These are phyloP conservation scores for Rhynchospora breviuscula DNA, from an alignment of 176 grass and related monocot species.

Conservation along the genomic window DNA sequence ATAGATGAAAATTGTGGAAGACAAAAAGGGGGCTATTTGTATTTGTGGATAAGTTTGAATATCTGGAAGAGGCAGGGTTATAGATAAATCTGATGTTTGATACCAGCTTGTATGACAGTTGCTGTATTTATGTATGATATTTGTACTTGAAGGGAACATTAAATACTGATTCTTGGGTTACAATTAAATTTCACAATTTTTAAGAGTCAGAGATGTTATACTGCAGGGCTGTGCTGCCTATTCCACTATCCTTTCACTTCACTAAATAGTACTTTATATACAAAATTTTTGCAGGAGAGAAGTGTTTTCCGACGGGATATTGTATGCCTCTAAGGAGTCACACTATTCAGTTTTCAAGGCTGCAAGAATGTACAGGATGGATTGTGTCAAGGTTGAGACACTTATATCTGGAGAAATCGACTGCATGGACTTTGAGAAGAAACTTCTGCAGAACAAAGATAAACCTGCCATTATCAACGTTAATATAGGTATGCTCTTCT, in stretches of 20 bases:
- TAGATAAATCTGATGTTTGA: not conserved
- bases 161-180: not conserved
- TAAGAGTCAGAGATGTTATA: too few species aligned
- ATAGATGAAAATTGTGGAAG: not conserved
- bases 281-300: slow-evolving; percentile 54
- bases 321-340: slow-evolving; percentile 68
- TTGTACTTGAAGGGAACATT: not conserved
- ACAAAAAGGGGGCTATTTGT: not conserved
- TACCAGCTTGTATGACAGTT: not conserved
- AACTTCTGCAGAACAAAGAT: slow-evolving; percentile 51
- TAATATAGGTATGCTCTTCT: slow-evolving; percentile 46
- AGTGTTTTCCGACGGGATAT: slow-evolving; percentile 60
- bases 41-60: not conserved
- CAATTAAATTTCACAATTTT: not conserved
- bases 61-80: not conserved
- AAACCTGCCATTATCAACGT: slow-evolving; percentile 86
- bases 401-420: slow-evolving; percentile 77
- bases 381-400: slow-evolving; percentile 71
- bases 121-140: not conserved
- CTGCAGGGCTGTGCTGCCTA: not conserved
- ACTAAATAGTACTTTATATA: not conserved
- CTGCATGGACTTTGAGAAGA: slow-evolving; percentile 49
- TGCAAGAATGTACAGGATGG: slow-evolving; percentile 87
- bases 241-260: not conserved
- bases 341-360: slow-evolving; percentile 96